phyloP scores from a whole-genome alignment of 108 stramenopile genomes.

The Conticribra weissflogii region DNA sequence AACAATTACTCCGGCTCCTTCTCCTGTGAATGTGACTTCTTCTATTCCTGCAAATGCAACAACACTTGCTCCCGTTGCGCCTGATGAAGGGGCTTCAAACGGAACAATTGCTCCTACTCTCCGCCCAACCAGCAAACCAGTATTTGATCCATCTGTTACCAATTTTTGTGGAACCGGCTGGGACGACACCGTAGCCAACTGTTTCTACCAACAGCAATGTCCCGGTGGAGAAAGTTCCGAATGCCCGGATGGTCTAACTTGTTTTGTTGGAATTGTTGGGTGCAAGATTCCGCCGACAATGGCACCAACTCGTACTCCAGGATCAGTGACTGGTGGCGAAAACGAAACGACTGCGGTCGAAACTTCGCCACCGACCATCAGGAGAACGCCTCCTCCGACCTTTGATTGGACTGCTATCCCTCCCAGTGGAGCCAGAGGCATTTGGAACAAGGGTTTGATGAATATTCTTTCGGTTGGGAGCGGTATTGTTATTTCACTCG shows the following conservation, averaged over 20 bases:
- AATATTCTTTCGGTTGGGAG: background rate
- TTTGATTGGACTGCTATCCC: background rate
- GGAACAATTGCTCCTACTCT: background rate
- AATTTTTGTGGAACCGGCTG: slow-evolving; percentile 21
- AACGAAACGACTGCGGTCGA: slow-evolving; percentile 3
- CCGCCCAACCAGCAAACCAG: slow-evolving; percentile 5
- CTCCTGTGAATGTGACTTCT: background rate
- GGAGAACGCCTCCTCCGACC: background rate
- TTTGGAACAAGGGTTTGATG: background rate
- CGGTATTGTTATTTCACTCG: no score
- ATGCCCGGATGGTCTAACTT: slow-evolving; percentile 21
- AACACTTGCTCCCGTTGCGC: no score
- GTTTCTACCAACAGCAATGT: slow-evolving; percentile 5
- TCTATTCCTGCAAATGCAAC: no score
- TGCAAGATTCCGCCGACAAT: slow-evolving; percentile 2
- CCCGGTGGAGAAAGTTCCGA: slow-evolving; percentile 16
- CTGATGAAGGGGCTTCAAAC: no score
- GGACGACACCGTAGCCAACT: slow-evolving; percentile 18
- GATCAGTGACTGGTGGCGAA: background rate
- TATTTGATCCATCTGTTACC: slow-evolving; percentile 20
- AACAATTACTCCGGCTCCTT: background rate
- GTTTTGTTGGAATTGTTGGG: slow-evolving; percentile 9
- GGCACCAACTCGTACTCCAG: background rate
- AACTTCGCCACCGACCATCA: background rate
- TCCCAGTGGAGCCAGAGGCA: background rate